A percentile compares a stretch with the other conserved stretches of the same genome.
These are phyloP conservation scores for Aureobasidium uvarum DNA, from an alignment of 2,329 filamentous ascomycete genomes.

Conservation along the genomic window DNA sequence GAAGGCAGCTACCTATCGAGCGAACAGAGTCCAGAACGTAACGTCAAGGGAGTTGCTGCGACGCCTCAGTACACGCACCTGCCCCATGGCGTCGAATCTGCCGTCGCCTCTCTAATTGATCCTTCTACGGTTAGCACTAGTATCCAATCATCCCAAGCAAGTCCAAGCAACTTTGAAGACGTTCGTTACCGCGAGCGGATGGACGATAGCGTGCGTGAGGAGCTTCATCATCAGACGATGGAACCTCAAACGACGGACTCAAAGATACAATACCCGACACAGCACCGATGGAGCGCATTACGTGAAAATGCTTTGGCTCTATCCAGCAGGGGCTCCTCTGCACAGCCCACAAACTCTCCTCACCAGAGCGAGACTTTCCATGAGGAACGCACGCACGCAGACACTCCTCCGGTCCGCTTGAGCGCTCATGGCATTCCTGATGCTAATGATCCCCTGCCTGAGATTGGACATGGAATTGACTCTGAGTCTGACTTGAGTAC, in stretches of 20 bases:
- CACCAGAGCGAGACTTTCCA: conserved; percentile 5
- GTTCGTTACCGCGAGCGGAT: conserved; percentile 33
- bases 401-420: conserved; percentile 54
- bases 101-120: conserved; percentile 84
- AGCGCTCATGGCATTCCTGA: conserved; percentile 68
- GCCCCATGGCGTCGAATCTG: conserved; percentile 74
- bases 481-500: conserved; percentile 68
- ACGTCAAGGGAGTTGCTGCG: conserved; percentile 67
- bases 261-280: conserved; percentile 31
- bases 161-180: neutral
- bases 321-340: conserved; percentile 7
- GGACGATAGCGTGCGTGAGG: conserved; percentile 32
- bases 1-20: conserved; percentile 55
- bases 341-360: conserved; percentile 2
- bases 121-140: conserved; percentile 67
- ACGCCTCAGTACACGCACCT: conserved; percentile 76
- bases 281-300: conserved; percentile 41
- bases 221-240: conserved; percentile 27
- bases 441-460: conserved; percentile 68
- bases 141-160: conserved; percentile 22
- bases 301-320: conserved; percentile 41
- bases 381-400: conserved; percentile 27
- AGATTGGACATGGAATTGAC: conserved; percentile 66
- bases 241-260: neutral
- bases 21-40: conserved; percentile 58